A percentile compares a stretch with the other conserved stretches of the same genome.
Evolutionary conservation across 345 rosid species (phyloP).

Genomic region (Acer negundo): DNA sequence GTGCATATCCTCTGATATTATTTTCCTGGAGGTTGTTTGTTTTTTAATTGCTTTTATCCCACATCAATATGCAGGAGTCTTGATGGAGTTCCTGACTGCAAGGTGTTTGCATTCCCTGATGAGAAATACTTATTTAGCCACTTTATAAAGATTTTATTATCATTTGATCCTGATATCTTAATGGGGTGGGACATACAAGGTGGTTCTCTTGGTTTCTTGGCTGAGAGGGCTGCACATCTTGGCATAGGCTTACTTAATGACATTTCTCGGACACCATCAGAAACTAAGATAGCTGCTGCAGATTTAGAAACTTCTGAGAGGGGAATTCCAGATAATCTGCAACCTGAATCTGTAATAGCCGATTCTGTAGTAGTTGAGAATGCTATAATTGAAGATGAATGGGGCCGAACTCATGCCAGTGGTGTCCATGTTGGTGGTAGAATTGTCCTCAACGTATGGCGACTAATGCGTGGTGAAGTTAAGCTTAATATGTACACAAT

Average conservation of each 20-base stretch:
- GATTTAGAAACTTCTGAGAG: constrained; percentile 37
- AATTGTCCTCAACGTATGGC: constrained; percentile 87
- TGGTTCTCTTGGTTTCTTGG: constrained; percentile 90
- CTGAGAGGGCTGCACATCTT: constrained; percentile 94
- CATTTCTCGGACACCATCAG: constrained; percentile 73
- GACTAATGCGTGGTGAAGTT: constrained; percentile 83
- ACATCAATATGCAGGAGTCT: constrained; percentile 49
- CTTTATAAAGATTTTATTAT: constrained; percentile 51
- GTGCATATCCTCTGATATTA: too few species aligned
- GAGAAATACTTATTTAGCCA: constrained; percentile 64
- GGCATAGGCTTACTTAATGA: constrained; percentile 78
- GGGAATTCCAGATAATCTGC: constrained; percentile 35
- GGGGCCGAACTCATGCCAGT: constrained; percentile 98
- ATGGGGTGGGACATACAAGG: constrained; percentile 97
- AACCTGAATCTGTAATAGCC: constrained; percentile 40
- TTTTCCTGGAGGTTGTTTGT: background rate
- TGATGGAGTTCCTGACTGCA: constrained; percentile 73
- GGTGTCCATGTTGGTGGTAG: constrained; percentile 98
- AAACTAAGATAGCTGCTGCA: constrained; percentile 32
- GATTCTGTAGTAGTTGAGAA: constrained; percentile 48
- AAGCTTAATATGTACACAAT: constrained; percentile 79
- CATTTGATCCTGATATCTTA: constrained; percentile 79
- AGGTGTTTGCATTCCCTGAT: constrained; percentile 53
- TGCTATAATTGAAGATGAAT: constrained; percentile 81
- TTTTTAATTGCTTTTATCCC: background rate